These are phyloP conservation scores for Meyerozyma sp. DNA, from an alignment of 1,139 yeast species.

Conservation along the genomic window DNA sequence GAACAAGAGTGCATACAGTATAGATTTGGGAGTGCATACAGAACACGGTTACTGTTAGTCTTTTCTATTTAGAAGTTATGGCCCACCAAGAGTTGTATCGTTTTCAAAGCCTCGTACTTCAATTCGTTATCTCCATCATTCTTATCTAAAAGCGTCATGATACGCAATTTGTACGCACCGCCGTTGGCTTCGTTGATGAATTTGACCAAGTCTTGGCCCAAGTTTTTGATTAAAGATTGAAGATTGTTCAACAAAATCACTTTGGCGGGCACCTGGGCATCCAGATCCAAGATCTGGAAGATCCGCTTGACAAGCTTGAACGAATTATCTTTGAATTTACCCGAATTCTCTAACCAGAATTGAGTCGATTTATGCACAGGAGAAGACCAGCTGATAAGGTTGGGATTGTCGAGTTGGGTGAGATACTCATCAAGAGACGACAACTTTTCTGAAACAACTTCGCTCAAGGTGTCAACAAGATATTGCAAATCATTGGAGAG, in stretches of 20 bases:
- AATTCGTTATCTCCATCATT: conserved; percentile 72
- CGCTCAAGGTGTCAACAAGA: conserved; percentile 56
- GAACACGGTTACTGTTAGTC: too few relatives aligned
- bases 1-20: not conserved
- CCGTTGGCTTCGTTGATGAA: conserved; percentile 62
- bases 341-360: conserved; percentile 84
- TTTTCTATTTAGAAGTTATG: conserved; percentile 31
- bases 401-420: conserved; percentile 76
- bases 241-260: conserved; percentile 53
- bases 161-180: conserved; percentile 55
- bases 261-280: conserved; percentile 18
- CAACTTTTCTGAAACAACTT: conserved; percentile 64
- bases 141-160: conserved; percentile 80
- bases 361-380: conserved; percentile 88
- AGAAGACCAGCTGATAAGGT: conserved; percentile 73
- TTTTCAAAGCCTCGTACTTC: conserved; percentile 89
- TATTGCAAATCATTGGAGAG: conserved; percentile 65
- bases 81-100: conserved; percentile 88
- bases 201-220: conserved; percentile 61
- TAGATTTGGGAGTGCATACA: not conserved
- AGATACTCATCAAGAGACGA: conserved; percentile 91
- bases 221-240: conserved; percentile 37
- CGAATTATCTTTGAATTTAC: conserved; percentile 69
- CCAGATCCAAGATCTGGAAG: conserved; percentile 28
- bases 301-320: conserved; percentile 64